Conservation (phyloP, 2,329 filamentous ascomycete genomes). For the Fusarium vanettenii region DNA sequence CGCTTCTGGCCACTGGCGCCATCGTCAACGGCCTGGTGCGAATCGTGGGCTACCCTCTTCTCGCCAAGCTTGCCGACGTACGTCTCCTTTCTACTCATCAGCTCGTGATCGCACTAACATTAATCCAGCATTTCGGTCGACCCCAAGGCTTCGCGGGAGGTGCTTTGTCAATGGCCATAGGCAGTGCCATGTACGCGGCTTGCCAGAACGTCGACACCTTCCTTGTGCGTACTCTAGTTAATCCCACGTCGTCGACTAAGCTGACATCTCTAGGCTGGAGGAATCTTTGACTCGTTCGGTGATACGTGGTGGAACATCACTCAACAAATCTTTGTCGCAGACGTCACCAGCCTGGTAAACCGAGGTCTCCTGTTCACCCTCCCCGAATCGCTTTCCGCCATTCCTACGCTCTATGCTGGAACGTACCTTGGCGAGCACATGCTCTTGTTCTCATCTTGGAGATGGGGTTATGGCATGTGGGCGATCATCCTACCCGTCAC, state of each 20-base stretch:
- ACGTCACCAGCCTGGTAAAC: slow-evolving; percentile 31
- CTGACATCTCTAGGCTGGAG: slow-evolving; percentile 23
- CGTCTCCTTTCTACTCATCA: background rate
- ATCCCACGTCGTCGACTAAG: no score
- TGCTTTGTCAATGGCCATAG: slow-evolving; percentile 21
- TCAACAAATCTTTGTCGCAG: slow-evolving; percentile 33
- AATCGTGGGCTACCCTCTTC: slow-evolving; percentile 23
- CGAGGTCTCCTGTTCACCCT: slow-evolving; percentile 29
- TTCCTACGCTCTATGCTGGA: slow-evolving; percentile 29
- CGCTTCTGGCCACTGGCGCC: slow-evolving; percentile 15
- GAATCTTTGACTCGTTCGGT: slow-evolving; percentile 28
- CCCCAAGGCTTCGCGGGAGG: slow-evolving; percentile 23
- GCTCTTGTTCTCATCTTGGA: slow-evolving; percentile 16
- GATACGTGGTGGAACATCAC: slow-evolving; percentile 36
- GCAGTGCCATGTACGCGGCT: slow-evolving; percentile 28
- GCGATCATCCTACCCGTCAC: slow-evolving; percentile 13
- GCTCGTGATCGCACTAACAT: background rate
- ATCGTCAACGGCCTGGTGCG: slow-evolving; percentile 32
- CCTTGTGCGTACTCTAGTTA: slow-evolving; percentile 19
- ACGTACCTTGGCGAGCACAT: slow-evolving; percentile 35
- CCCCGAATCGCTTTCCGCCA: slow-evolving; percentile 29
- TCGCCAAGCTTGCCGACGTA: slow-evolving; percentile 34
- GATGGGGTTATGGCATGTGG: slow-evolving; percentile 36
- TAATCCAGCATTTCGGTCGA: slow-evolving; percentile 23
- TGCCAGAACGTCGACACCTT: slow-evolving; percentile 32